A percentile compares a stretch with the other conserved stretches of the same genome.
Conservation (phyloP, 2,329 filamentous ascomycete genomes). For the Colletotrichum camelliae region DNA sequence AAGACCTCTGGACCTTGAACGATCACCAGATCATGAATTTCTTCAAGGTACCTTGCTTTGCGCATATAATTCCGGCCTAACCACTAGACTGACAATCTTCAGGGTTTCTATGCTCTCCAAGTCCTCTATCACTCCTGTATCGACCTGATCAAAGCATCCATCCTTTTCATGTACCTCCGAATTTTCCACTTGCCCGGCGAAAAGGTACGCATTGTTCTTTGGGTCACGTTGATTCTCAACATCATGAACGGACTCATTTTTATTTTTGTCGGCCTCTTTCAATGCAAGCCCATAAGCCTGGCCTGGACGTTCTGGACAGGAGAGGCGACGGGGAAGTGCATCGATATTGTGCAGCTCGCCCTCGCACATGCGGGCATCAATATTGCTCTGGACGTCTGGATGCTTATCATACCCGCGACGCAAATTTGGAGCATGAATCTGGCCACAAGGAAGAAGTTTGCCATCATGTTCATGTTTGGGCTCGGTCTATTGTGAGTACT, state of each 20-base stretch:
- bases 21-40: not conserved
- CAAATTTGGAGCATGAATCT: conserved; percentile 8
- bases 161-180: conserved; percentile 17
- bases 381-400: conserved; percentile 8
- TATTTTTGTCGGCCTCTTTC: not conserved
- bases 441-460: not conserved
- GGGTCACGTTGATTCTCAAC: not conserved
- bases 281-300: not conserved
- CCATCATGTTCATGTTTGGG: conserved; percentile 4
- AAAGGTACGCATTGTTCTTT: conserved; percentile 1
- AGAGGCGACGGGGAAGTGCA: not conserved
- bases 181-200: conserved; percentile 14
- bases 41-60: not conserved
- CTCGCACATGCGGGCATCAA: conserved; percentile 2
- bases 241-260: not conserved
- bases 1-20: conserved; percentile 8
- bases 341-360: not conserved
- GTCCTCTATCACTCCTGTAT: conserved; percentile 1
- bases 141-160: conserved; percentile 12
- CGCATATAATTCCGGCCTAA: rapidly evolving
- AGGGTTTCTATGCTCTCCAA: conserved; percentile 5
- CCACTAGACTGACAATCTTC: not conserved
- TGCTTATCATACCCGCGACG: not conserved
- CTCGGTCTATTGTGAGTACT: conserved; percentile 10
- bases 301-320: conserved; percentile 10